Base-by-base conservation (phyloP, 495 filamentous ascomycete genomes). In the Oidiodendron maius region DNA sequence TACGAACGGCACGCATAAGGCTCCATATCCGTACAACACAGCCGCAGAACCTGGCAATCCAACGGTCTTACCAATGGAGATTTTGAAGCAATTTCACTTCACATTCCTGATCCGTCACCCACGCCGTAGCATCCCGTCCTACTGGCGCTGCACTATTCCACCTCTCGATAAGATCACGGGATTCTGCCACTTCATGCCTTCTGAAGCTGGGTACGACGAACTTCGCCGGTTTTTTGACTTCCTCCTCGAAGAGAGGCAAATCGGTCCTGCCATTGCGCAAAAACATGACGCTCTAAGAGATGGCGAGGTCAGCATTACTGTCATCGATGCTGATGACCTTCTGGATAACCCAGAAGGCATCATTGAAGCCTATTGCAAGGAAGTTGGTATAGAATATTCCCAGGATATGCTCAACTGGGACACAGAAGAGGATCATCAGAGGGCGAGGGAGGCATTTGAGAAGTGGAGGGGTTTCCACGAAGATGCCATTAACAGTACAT, bases 401-500 rank as follows among this genome's bases (percentile, higher is more conserved):
- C 74, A 75, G 2, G 66, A 72, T 0, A 93, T 97, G 90, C 72
- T 98, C 46, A 68, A 66, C 18, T 98, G 93, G 93, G 82, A 86
- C 34, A 80, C 77, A 24, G 80, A 81, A 52, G 80, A 80, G 42
- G 80, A 83, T 37, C 80, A 91, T 48, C 44, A 66, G 41, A 59
- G 68, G 44, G 90, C 86, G 0, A 70, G 68, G 44, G 74, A 76
- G 45, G 75, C 76, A 16, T 98, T 98, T 68, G 87, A 87, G 68
- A 98, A 98, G 69, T 98, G 93, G 93, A 81, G 80, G 46, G 93
- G 91, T 0, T 98, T 96, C 64, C 93, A 97, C 60, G 86, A 97
- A 43, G 91, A 96, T 71, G 93, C 88, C 15, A 86, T 97, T 52
- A 69, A 83, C 43, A 91, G 84, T 52, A 83, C 71, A 41, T 80